Percentiles rank a stretch among this genome's conserved stretches.
These are phyloP conservation scores for Cytospora paraplurivora DNA, from an alignment of 2,329 filamentous ascomycete genomes.

Conservation along the genomic window DNA sequence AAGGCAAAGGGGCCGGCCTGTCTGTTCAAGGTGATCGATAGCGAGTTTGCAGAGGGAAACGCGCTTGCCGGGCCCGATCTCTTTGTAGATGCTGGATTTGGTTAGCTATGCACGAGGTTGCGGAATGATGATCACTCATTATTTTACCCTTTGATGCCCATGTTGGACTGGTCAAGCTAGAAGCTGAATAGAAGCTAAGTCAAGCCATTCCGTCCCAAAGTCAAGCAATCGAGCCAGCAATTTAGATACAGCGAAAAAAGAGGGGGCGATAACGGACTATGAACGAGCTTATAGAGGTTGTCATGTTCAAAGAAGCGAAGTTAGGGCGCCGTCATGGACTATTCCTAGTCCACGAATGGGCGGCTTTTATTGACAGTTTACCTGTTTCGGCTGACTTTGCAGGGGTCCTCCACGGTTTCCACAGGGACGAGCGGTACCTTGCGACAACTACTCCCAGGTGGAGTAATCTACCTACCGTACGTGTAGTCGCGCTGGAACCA, in stretches of 20 bases:
- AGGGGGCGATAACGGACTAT: background rate
- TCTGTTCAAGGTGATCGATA: slow-evolving; percentile 71
- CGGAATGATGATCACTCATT: background rate
- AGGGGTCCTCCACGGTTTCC: slow-evolving; percentile 31
- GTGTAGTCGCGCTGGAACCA: background rate
- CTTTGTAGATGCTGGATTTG: slow-evolving; percentile 74
- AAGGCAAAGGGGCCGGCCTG: slow-evolving; percentile 74
- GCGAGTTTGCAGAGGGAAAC: slow-evolving; percentile 83
- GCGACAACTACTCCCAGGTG: background rate
- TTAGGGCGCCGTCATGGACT: slow-evolving; percentile 9
- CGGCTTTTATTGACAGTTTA: slow-evolving; percentile 37
- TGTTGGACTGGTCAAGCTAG: slow-evolving; percentile 36
- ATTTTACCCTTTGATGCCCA: slow-evolving; percentile 67
- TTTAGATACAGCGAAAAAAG: background rate
- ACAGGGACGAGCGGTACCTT: slow-evolving; percentile 28
- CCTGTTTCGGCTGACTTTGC: slow-evolving; percentile 31
- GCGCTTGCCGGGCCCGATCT: slow-evolving; percentile 79
- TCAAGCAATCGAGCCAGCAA: background rate
- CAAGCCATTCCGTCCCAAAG: slow-evolving; percentile 19
- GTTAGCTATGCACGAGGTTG: slow-evolving; percentile 9
- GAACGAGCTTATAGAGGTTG: background rate
- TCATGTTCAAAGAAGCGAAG: background rate
- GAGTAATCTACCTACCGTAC: too few species aligned
- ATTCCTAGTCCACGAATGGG: background rate
- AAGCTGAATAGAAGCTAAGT: slow-evolving; percentile 7